These are phyloP conservation scores for Lentinula edodes DNA, from an alignment of 768 basidiomycete species.

Conservation along the genomic window DNA sequence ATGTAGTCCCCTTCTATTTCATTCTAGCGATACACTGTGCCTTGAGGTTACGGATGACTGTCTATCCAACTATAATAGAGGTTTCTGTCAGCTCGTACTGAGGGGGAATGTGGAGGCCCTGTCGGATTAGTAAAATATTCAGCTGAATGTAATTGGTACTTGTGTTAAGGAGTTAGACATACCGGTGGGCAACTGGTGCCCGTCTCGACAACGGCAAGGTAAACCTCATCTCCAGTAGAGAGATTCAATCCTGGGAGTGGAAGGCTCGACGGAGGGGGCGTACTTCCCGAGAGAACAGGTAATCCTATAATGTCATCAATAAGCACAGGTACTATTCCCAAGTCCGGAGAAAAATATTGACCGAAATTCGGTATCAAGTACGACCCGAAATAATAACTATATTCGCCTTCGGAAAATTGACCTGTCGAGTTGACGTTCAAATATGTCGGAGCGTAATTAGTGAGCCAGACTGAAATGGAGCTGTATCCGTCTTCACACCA, in stretches of 20 bases:
- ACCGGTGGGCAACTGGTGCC: slow-evolving; percentile 16
- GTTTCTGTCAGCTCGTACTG: slow-evolving; percentile 13
- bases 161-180: not conserved
- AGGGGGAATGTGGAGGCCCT: slow-evolving; percentile 11
- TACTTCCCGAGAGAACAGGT: slow-evolving; percentile 1
- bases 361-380: slow-evolving; percentile 12
- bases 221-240: slow-evolving; percentile 8
- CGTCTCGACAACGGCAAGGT: slow-evolving; percentile 16
- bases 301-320: slow-evolving; percentile 8
- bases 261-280: slow-evolving; percentile 11
- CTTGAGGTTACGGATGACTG: no score
- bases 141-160: not conserved
- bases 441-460: slow-evolving; percentile 12
- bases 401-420: slow-evolving; percentile 9
- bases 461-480: slow-evolving; percentile 14
- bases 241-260: slow-evolving; percentile 9
- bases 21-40: no score
- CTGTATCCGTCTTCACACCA: slow-evolving; percentile 18
- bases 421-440: slow-evolving; percentile 14
- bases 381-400: slow-evolving; percentile 5
- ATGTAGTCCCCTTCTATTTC: no score
- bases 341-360: not conserved
- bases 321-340: not conserved
- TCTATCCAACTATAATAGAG: not conserved
- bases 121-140: not conserved